Evolutionary conservation across 129 eudicot genomes (phyloP).

Genomic region (Pseudognaphalium luteoalbum): DNA sequence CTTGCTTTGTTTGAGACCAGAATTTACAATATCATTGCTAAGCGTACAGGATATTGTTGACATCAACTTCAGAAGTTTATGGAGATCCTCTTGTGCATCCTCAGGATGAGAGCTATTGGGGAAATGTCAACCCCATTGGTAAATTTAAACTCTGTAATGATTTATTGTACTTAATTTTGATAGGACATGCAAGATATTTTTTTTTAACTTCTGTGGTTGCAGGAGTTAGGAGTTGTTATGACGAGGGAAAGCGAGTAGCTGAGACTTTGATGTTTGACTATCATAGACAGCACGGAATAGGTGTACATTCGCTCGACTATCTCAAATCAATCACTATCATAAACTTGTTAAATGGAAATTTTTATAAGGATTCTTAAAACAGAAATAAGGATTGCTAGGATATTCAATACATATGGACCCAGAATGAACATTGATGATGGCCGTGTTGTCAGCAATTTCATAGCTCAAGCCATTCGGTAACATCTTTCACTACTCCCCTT

Average conservation of each 20-base stretch:
- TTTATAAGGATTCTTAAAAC: constrained; percentile 16
- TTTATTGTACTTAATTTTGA: not conserved
- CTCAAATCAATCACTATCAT: not conserved
- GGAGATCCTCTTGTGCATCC: constrained; percentile 95
- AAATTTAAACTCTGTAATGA: not conserved
- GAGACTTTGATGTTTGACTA: constrained; percentile 95
- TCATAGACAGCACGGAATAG: constrained; percentile 84
- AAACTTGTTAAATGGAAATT: not conserved
- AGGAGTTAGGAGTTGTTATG: constrained; percentile 94
- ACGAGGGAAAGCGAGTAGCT: constrained; percentile 89
- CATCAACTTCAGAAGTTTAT: constrained; percentile 91
- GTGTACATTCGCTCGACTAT: constrained; percentile 20
- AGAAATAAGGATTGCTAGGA: constrained; percentile 84
- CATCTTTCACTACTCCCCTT: not conserved
- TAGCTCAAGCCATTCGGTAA: constrained; percentile 89
- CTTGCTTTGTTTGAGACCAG: not conserved
- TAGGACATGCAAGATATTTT: not conserved
- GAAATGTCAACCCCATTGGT: constrained; percentile 94
- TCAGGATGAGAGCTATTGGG: constrained; percentile 90
- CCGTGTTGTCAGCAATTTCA: constrained; percentile 86
- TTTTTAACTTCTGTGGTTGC: constrained; percentile 7
- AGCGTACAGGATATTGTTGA: constrained; percentile 64
- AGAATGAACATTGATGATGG: constrained; percentile 94
- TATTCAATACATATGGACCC: constrained; percentile 89
- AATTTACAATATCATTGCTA: not conserved